These are phyloP conservation scores for Nemania abortiva DNA, from an alignment of 2,329 filamentous ascomycete species.

Conservation along the genomic window DNA sequence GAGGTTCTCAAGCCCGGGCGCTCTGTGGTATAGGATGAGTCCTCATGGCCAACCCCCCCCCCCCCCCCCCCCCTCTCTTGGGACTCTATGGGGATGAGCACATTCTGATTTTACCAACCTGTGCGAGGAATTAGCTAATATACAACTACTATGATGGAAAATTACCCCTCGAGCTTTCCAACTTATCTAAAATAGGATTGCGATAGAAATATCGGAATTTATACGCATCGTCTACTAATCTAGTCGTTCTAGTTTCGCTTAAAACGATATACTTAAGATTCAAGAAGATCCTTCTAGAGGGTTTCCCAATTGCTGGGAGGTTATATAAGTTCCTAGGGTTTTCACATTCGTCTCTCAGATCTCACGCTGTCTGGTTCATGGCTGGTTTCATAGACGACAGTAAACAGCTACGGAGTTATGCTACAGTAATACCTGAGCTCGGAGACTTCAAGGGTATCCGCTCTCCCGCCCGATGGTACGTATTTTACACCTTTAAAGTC, in stretches of 20 bases:
- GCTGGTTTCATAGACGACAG: slow-evolving; percentile 59
- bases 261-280: slow-evolving; percentile 70
- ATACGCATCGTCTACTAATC: slow-evolving; percentile 6
- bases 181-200: neutral
- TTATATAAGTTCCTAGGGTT: slow-evolving; percentile 78
- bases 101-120: neutral
- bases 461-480: slow-evolving; percentile 63
- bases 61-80: too few species aligned
- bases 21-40: neutral
- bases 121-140: neutral
- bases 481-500: neutral
- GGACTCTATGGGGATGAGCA: neutral
- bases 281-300: slow-evolving; percentile 66
- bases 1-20: neutral
- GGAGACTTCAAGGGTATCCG: slow-evolving; percentile 65
- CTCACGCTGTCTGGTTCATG: slow-evolving; percentile 76
- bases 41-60: too few species aligned
- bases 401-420: slow-evolving; percentile 52
- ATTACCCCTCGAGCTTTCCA: neutral
- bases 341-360: slow-evolving; percentile 80
- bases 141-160: neutral
- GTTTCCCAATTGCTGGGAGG: slow-evolving; percentile 73
- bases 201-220: too few species aligned
- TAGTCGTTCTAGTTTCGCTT: slow-evolving; percentile 54
- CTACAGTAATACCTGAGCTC: slow-evolving; percentile 60